Evolutionary conservation across 148 eudicot genomes (phyloP), one percentile per base, ranked within the genome.

Genomic region (Vaccinium darrowii): DNA sequence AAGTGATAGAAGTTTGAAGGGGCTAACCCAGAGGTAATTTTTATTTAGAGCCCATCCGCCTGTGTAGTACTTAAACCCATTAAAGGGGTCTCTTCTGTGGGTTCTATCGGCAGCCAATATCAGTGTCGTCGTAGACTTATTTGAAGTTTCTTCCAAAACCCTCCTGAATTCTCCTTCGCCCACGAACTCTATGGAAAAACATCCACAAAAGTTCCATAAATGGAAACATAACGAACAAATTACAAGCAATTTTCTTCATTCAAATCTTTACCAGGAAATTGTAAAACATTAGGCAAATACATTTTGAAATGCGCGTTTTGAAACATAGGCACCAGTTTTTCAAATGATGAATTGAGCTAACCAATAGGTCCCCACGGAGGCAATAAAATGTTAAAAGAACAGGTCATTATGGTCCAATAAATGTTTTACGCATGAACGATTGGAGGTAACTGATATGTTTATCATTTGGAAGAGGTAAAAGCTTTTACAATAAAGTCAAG

Each of bases 21-120:
- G 43, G 81, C 94, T 84, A 86, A 92, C 94, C 82, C 86, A 86
- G 67, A 88, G 79, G 83, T 92, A 92, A 88, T 89, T 90, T 71
- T 54, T 72, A 36, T 88, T 83, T 58, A 69, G 83, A 60, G 88
- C 86, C 94, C 94, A 92, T 16, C 94, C 94, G 73, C 88, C 89
- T 49, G 83, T 84, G 63, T 92, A 92, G 83, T 84, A 90, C 25
- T 79, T 86, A 49, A 90, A 90, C 3, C 85, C 88, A 86, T 88
- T 54, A 18, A 86, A 69, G n/a, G 94, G 94, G 52, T 90, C 91
- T 19, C 87, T 92, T 60, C 94, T 83, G 30, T 85, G 91, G 0
- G 94, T 92, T 57, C 91, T 90, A 21, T 81, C 8, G 71, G 87
- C 87, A 39, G 87, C 87, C 81, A 85, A 85, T 23, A 85, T 62